Percentiles rank a stretch among this genome's conserved stretches.
Evolutionary conservation across 192 early-diverging fungal species (phyloP).

Genomic region (Glomus cerebriforme): DNA sequence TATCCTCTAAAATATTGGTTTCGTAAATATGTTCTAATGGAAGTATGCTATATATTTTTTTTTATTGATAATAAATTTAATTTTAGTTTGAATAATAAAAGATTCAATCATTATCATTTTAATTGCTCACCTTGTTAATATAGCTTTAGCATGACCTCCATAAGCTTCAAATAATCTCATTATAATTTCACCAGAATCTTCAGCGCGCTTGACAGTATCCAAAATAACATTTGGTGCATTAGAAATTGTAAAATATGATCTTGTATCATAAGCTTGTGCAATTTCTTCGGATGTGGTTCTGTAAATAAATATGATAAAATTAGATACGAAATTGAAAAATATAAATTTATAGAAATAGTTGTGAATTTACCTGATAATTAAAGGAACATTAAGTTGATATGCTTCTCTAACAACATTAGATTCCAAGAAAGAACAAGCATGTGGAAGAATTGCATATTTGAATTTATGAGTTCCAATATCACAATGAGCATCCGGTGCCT

Average conservation of each 20-base stretch:
- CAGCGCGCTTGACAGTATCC: slow-evolving; percentile 90
- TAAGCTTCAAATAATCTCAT: slow-evolving; percentile 90
- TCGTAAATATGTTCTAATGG: slow-evolving; percentile 50
- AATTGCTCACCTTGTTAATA: slow-evolving; percentile 48
- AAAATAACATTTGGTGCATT: slow-evolving; percentile 77
- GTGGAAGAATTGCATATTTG: slow-evolving; percentile 89
- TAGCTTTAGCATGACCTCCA: slow-evolving; percentile 76
- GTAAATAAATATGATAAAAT: not conserved
- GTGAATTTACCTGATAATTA: slow-evolving; percentile 50
- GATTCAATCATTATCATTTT: slow-evolving; percentile 5
- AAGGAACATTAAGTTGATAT: slow-evolving; percentile 88
- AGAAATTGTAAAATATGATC: slow-evolving; percentile 47
- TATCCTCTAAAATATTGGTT: slow-evolving; percentile 85
- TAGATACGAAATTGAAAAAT: not conserved
- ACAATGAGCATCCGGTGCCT: slow-evolving; percentile 61
- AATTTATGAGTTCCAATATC: slow-evolving; percentile 81
- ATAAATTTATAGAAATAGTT: not conserved
- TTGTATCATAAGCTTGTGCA: not conserved
- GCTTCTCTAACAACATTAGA: slow-evolving; percentile 84
- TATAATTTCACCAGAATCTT: slow-evolving; percentile 72
- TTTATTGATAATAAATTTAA: no score
- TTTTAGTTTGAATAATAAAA: not conserved
- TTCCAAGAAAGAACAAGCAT: slow-evolving; percentile 79
- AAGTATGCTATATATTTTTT: slow-evolving; percentile 47
- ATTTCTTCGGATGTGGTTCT: slow-evolving; percentile 30